Conservation (phyloP, 306 rosid genomes). For the Acacia acuminata region DNA sequence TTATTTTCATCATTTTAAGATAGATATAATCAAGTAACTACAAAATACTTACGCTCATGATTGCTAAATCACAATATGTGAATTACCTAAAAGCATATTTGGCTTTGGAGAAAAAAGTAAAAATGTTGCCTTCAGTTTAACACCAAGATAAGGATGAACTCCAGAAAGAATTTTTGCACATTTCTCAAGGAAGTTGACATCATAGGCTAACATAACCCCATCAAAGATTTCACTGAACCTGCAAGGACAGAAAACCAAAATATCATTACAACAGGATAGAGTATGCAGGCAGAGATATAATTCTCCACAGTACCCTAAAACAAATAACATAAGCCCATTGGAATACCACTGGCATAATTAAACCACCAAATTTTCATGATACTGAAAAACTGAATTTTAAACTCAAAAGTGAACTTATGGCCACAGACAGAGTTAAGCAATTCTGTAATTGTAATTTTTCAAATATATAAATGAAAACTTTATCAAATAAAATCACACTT, state of each 20-base stretch:
- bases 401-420: neutral
- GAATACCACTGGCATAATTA: neutral
- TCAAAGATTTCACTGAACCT: conserved; percentile 70
- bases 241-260: conserved; percentile 23
- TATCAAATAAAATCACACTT: neutral
- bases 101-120: conserved; percentile 84
- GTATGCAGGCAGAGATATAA: neutral
- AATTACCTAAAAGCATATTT: conserved; percentile 80
- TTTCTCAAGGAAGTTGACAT: conserved; percentile 51
- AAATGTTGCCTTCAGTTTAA: conserved; percentile 52
- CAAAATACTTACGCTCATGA: neutral
- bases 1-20: neutral
- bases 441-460: neutral
- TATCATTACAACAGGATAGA: neutral
- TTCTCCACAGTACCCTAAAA: neutral
- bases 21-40: neutral
- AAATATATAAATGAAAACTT: neutral
- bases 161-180: conserved; percentile 52
- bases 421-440: neutral
- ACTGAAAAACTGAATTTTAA: neutral
- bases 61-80: neutral
- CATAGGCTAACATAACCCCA: conserved; percentile 81
- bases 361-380: neutral
- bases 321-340: neutral
- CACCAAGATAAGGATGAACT: conserved; percentile 62